These are phyloP conservation scores for Dothistroma pini DNA, from an alignment of 2,329 filamentous ascomycete species.

Conservation along the genomic window DNA sequence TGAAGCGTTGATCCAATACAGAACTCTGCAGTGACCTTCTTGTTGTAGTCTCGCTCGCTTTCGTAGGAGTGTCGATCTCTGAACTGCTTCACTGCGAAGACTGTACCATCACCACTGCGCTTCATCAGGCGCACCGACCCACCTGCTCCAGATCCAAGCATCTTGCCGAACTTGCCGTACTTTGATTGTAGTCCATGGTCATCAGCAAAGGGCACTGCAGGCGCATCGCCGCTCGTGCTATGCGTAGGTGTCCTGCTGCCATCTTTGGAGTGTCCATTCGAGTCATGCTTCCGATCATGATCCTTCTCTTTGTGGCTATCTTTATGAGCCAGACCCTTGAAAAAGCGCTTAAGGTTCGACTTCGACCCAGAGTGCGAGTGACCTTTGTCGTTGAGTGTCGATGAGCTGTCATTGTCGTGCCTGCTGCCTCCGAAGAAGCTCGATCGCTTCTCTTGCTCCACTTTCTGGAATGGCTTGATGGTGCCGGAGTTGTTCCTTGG, in stretches of 20 bases:
- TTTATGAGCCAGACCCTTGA: slow-evolving; percentile 63
- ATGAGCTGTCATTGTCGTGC: slow-evolving; percentile 47
- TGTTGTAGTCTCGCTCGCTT: slow-evolving; percentile 90
- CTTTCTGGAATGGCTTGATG: slow-evolving; percentile 9
- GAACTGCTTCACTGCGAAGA: slow-evolving; percentile 98
- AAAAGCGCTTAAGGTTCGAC: slow-evolving; percentile 94
- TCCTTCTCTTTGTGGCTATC: slow-evolving; percentile 60
- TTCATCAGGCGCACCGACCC: slow-evolving; percentile 94
- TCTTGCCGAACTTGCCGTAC: slow-evolving; percentile 93
- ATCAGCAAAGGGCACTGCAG: slow-evolving; percentile 78
- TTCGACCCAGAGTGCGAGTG: slow-evolving; percentile 62
- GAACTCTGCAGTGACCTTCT: slow-evolving; percentile 97
- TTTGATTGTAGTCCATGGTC: slow-evolving; percentile 87
- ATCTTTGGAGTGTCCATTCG: slow-evolving; percentile 24
- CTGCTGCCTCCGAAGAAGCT: slow-evolving; percentile 55
- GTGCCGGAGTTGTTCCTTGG: slow-evolving; percentile 43
- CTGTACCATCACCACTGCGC: slow-evolving; percentile 83
- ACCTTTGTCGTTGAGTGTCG: slow-evolving; percentile 38
- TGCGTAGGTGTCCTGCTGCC: slow-evolving; percentile 27
- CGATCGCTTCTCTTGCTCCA: slow-evolving; percentile 47
- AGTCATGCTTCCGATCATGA: slow-evolving; percentile 18
- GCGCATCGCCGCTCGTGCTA: slow-evolving; percentile 32
- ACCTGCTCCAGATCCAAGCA: slow-evolving; percentile 88
- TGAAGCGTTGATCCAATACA: slow-evolving; percentile 96
- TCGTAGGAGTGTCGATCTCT: slow-evolving; percentile 88